These are phyloP conservation scores for Phytomonas sp. DNA, from an alignment of 208 protist species.

Conservation along the genomic window DNA sequence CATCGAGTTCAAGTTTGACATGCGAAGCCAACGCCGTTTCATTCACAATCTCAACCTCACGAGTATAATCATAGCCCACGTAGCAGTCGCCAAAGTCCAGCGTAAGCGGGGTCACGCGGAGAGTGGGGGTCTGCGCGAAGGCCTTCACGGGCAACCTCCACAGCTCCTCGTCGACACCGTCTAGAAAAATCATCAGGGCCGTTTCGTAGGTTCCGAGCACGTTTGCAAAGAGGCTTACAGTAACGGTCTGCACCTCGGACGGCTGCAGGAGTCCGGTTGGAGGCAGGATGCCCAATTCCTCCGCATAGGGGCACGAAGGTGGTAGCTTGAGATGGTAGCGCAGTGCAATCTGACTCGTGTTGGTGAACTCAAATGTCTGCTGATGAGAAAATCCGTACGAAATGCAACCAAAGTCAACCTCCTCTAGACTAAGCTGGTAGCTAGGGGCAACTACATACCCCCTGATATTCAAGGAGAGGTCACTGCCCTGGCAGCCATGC, in stretches of 20 bases:
- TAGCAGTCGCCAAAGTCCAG: slow-evolving; percentile 90
- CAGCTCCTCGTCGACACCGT: slow-evolving; percentile 85
- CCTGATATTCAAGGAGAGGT: slow-evolving; percentile 74
- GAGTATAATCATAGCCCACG: slow-evolving; percentile 80
- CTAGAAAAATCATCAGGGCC: slow-evolving; percentile 88
- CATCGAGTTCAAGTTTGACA: slow-evolving; percentile 83
- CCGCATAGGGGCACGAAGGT: slow-evolving; percentile 31
- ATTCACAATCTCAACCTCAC: slow-evolving; percentile 88
- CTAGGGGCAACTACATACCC: slow-evolving; percentile 90
- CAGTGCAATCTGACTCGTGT: slow-evolving; percentile 94
- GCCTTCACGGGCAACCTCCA: slow-evolving; percentile 81
- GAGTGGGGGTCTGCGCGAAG: slow-evolving; percentile 72
- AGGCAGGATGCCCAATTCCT: slow-evolving; percentile 74
- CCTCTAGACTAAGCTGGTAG: slow-evolving; percentile 88
- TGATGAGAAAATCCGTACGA: slow-evolving; percentile 88
- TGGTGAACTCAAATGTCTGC: slow-evolving; percentile 68
- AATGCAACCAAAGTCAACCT: slow-evolving; percentile 91
- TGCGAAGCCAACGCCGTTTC: slow-evolving; percentile 85
- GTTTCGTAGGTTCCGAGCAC: slow-evolving; percentile 73
- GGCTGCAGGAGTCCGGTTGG: slow-evolving; percentile 62
- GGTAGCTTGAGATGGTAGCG: slow-evolving; percentile 76
- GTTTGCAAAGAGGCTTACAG: slow-evolving; percentile 76
- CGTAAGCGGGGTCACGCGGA: slow-evolving; percentile 48
- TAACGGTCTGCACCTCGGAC: slow-evolving; percentile 38
- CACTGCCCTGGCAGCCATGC: slow-evolving; percentile 57